Evolutionary conservation across 2,329 filamentous ascomycete genomes (phyloP).

Genomic region (Fusarium albidum): DNA sequence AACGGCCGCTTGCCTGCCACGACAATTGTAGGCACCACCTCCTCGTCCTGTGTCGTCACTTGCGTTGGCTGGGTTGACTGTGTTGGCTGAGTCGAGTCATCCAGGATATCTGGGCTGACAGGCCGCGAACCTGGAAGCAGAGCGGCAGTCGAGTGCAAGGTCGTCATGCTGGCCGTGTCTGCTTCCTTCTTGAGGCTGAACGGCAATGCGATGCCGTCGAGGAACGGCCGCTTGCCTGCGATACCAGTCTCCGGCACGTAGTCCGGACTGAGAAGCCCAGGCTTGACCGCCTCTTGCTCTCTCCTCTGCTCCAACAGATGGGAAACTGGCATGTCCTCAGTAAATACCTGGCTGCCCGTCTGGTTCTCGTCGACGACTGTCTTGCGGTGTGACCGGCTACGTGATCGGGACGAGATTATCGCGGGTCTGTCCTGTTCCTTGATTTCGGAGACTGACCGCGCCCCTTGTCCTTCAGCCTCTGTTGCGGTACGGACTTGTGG

Average conservation of each 20-base stretch:
- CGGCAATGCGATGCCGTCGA: constrained; percentile 75
- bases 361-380: constrained; percentile 62
- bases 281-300: constrained; percentile 48
- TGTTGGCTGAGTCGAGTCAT: constrained; percentile 15
- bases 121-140: constrained; percentile 44
- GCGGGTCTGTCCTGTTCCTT: constrained; percentile 47
- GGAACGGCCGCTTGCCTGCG: constrained; percentile 69
- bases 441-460: constrained; percentile 52
- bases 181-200: constrained; percentile 73
- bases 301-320: constrained; percentile 53
- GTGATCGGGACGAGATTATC: constrained; percentile 35
- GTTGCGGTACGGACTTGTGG: constrained; percentile 44
- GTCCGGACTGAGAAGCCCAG: constrained; percentile 54
- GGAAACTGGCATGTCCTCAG: constrained; percentile 54
- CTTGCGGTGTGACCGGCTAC: constrained; percentile 54
- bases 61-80: constrained; percentile 28
- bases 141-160: constrained; percentile 58
- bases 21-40: constrained; percentile 54
- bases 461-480: constrained; percentile 52
- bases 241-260: constrained; percentile 58
- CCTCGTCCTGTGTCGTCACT: constrained; percentile 23
- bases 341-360: constrained; percentile 44
- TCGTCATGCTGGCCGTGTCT: constrained; percentile 75
- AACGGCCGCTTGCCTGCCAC: constrained; percentile 70
- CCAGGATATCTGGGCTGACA: constrained; percentile 40